Evolutionary conservation across 371 early-diverging fungal species (phyloP), one percentile per base, ranked within the genome.

Genomic region (Spiromyces aspiralis): DNA sequence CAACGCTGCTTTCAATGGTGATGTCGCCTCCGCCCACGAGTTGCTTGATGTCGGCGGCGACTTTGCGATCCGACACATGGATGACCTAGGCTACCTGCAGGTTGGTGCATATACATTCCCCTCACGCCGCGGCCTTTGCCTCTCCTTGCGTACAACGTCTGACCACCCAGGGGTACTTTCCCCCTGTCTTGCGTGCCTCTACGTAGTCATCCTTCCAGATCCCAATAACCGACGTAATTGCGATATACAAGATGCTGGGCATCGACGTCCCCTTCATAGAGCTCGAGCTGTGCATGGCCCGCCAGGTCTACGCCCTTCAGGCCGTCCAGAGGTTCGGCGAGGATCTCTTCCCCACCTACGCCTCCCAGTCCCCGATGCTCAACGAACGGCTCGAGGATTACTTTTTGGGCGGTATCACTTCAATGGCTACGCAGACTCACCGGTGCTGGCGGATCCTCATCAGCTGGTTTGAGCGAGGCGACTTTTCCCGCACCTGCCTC

Each of bases 11-110:
- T 87, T 82, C 47, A 57, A 67, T 28, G 82, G 77, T 1, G 70
- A 78, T 44, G 77, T 54, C 27, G 23, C 55, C 0, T 67, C 73
- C 16, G 85, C 84, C 0, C 91, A 91, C 61, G 61, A 65, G 0
- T 74, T 75, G 0, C 81, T 88, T 12, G 92, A 91, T 62, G 67
- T 78, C 2, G 90, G 90, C 12, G 87, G 79, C 12, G 91, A 91
- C 56, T 83, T 87, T 54, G 77, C 79, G 0, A 52, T 89, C 47
- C 70, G 75, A 20, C 78, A 75, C 49, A 54, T 60, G 54, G 47
- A 35, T 24, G 56, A 48, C 35, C 44, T 75, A 49, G 27, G 48
- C 22, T 70, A 59, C 25, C 56, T 72, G 2, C 19, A 49, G 6
- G 48, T 48, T 19, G 23, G 13, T n/a, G n/a, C n/a, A n/a, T n/a